Base-by-base conservation (phyloP, 208 protist species). In the Acanthamoeba castellanii region DNA sequence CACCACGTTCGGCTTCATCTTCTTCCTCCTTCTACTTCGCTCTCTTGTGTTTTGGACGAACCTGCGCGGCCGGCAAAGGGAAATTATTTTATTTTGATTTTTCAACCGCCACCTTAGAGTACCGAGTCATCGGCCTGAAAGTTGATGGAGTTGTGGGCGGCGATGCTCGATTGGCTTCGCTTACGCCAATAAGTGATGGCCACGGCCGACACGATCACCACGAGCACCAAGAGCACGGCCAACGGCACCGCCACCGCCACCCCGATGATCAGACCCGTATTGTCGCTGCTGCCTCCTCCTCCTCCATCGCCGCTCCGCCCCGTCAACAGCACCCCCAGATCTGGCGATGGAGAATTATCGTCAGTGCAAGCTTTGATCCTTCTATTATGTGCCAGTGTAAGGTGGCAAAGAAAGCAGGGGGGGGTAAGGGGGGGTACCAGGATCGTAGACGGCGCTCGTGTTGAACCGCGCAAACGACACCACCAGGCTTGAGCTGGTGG, bases 1-100 rank as follows among this genome's bases (percentile, higher is more conserved):
- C 14, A 76, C 68, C 68, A 76, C 68, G 30, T 76, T 76, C 1
- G 68, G n/a, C 68, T 22, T 76, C 68, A 76, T 76, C 59, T n/a
- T 18, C 50, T 55, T n/a, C n/a, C n/a, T 55, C 50, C 50, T 55
- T 55, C 7, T 55, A 55, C 14, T 18, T 55, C 50, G 50, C 3
- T 55, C 50, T 9, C 59, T 66, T n/a, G 59, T 18, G 14, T 30
- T 66, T 18, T 66, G 22, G 59, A 0, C 59, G 16, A 11, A 7
- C 16, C 7, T 16, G 52, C 52, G 52, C 52, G 37, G 37, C 37
- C 37, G 37, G 37, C 37, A 42, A 42, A 42, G 1, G 37, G 37
- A 42, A 42, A 4, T 42, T 42, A 55, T 20, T 55, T 55, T 55
- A 55, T 55, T 11, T 55, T 55, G 1, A 0, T 55, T 55, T 42